These are phyloP conservation scores for Hyphodiscus hymeniophilus DNA, from an alignment of 495 filamentous ascomycete species.

Conservation along the genomic window DNA sequence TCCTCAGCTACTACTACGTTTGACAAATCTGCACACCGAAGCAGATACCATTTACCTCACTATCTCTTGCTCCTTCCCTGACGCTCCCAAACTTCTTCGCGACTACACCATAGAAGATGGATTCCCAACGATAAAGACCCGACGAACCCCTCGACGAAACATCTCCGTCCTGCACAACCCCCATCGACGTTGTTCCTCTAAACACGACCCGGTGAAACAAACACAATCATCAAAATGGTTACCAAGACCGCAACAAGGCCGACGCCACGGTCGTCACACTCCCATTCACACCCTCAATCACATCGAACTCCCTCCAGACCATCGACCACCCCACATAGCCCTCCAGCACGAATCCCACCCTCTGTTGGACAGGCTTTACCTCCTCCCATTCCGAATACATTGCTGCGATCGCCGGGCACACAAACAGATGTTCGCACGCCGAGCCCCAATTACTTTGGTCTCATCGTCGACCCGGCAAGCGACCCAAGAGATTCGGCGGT, in stretches of 20 bases:
- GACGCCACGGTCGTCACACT: slow-evolving; percentile 24
- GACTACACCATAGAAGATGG: not conserved
- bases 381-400: slow-evolving; percentile 17
- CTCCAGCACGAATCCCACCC: slow-evolving; percentile 25
- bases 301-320: slow-evolving; percentile 28
- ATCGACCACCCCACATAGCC: slow-evolving; percentile 33
- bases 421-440: slow-evolving; percentile 35
- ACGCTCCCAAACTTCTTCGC: too few species aligned
- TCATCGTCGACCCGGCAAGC: slow-evolving; percentile 50
- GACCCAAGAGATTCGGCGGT: slow-evolving; percentile 53
- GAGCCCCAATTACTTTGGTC: slow-evolving; percentile 79
- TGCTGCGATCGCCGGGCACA: slow-evolving; percentile 38
- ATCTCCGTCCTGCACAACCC: too few species aligned
- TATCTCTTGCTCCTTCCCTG: too few species aligned
- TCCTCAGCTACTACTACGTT: too few species aligned
- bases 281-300: slow-evolving; percentile 33
- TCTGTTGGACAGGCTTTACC: slow-evolving; percentile 21
- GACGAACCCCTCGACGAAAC: not conserved
- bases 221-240: slow-evolving; percentile 9
- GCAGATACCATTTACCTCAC: too few species aligned
- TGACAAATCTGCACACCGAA: too few species aligned
- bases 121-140: not conserved
- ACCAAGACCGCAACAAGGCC: slow-evolving; percentile 36
- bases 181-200: too few species aligned
- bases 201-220: too few species aligned